Evolutionary conservation across 2,329 filamentous ascomycete genomes (phyloP).

Genomic region (Chrysosporium queenslandicum): DNA sequence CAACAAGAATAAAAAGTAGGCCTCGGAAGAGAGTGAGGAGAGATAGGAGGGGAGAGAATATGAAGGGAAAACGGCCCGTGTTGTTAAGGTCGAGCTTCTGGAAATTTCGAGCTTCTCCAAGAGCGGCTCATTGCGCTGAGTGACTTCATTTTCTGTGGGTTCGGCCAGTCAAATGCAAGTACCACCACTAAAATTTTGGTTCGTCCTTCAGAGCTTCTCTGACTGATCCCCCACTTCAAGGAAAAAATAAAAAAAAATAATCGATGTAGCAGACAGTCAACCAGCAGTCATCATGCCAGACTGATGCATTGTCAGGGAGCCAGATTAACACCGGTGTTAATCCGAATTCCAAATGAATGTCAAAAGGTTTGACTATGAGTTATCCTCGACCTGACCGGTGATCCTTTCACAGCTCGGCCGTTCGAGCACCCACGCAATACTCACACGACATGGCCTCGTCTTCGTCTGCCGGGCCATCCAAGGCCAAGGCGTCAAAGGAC

Average conservation of each 20-base stretch:
- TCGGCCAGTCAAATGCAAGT: constrained; percentile 1
- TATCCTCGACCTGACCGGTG: constrained; percentile 24
- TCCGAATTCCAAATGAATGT: constrained; percentile 3
- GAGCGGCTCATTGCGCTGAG: not conserved
- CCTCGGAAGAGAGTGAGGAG: not conserved
- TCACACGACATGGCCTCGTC: constrained; percentile 18
- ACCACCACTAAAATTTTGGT: not conserved
- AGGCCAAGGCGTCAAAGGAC: constrained; percentile 22
- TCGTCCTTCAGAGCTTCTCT: not conserved
- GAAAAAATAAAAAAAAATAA: constrained; percentile 5
- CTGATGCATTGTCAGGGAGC: not conserved
- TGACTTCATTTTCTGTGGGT: constrained; percentile 13
- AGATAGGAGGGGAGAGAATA: not conserved
- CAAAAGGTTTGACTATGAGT: constrained; percentile 26
- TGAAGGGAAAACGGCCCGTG: not conserved
- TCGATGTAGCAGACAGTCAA: not conserved
- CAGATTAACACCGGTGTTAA: not conserved
- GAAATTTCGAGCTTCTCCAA: constrained; percentile 34
- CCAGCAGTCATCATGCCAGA: not conserved
- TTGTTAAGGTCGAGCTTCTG: constrained; percentile 26
- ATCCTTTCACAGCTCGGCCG: constrained; percentile 16
- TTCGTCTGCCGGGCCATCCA: constrained; percentile 22
- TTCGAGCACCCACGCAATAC: constrained; percentile 5
- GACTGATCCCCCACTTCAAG: constrained; percentile 8
- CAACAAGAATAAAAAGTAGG: not conserved